Conservation (phyloP, 164 flowering plant species). For the Berberis vulgaris region DNA sequence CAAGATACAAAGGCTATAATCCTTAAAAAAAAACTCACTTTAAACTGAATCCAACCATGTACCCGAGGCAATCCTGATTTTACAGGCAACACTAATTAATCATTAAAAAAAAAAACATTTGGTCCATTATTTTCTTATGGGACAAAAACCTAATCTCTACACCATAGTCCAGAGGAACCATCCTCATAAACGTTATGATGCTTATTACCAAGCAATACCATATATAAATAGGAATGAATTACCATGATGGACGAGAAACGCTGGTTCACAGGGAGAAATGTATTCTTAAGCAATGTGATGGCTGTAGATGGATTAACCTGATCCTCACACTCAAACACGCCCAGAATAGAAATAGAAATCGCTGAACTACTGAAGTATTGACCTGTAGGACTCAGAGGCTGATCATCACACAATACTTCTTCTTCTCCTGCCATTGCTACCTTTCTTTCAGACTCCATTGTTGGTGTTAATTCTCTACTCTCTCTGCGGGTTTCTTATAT, state of each 20-base stretch:
- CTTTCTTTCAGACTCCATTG: neutral
- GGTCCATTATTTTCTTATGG: no score
- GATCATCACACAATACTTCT: constrained; percentile 4
- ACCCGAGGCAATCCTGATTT: no score
- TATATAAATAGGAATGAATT: neutral
- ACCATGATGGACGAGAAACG: constrained; percentile 66
- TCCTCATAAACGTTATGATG: no score
- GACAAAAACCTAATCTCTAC: no score
- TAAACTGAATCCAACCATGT: no score
- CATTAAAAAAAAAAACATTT: no score
- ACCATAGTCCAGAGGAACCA: no score
- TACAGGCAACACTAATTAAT: no score
- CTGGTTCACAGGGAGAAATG: constrained; percentile 46
- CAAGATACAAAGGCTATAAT: no score
- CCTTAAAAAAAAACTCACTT: no score
- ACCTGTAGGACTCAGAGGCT: constrained; percentile 36
- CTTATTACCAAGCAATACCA: neutral
- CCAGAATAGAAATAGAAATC: constrained; percentile 27
- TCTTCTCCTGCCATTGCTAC: neutral
- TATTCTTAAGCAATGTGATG: constrained; percentile 19
- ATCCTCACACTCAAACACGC: constrained; percentile 29
- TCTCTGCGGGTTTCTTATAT: no score
- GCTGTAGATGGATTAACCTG: constrained; percentile 30
- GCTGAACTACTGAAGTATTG: constrained; percentile 42
- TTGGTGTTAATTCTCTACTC: no score